A percentile compares a stretch with the other conserved stretches of the same genome.
phyloP scores from a whole-genome alignment of 768 basidiomycete genomes.

The Asterophora parasitica region DNA sequence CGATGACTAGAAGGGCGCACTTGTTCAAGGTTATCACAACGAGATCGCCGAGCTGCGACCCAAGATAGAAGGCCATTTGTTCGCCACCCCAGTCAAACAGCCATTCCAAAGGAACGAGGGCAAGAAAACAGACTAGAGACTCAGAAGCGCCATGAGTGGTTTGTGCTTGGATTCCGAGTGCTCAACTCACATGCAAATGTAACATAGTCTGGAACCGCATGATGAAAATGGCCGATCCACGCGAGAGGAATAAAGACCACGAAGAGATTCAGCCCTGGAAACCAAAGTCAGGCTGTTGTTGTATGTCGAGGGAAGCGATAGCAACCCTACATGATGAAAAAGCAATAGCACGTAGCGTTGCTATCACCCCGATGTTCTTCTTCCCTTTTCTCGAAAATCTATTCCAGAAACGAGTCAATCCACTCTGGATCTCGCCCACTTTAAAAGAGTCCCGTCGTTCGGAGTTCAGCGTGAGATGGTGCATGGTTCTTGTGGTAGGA shows the following conservation, averaged over 20 bases:
- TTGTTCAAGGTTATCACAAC: conserved; percentile 30
- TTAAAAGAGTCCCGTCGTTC: not conserved
- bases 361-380: conserved; percentile 34
- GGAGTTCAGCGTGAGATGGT: not conserved
- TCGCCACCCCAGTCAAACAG: conserved; percentile 63
- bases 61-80: conserved; percentile 51
- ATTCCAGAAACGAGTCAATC: conserved; percentile 33
- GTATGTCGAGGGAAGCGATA: too few relatives aligned
- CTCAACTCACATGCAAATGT: conserved; percentile 32
- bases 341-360: conserved; percentile 41
- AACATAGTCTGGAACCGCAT: conserved; percentile 28
- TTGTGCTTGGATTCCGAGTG: not conserved
- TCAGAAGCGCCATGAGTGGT: too few relatives aligned
- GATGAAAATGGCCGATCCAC: conserved; percentile 51
- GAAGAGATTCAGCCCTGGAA: conserved; percentile 55
- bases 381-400: conserved; percentile 46
- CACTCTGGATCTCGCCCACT: conserved; percentile 11
- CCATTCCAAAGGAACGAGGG: conserved; percentile 62
- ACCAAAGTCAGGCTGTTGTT: not conserved
- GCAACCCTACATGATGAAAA: conserved; percentile 46
- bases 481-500: not conserved
- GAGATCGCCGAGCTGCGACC: conserved; percentile 65
- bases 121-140: conserved; percentile 52
- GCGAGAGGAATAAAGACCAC: conserved; percentile 55
- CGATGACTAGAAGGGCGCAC: conserved; percentile 4